A percentile compares a stretch with the other conserved stretches of the same genome.
These are phyloP conservation scores for Atractiella rhizophila DNA, from an alignment of 768 basidiomycete species.

Conservation along the genomic window DNA sequence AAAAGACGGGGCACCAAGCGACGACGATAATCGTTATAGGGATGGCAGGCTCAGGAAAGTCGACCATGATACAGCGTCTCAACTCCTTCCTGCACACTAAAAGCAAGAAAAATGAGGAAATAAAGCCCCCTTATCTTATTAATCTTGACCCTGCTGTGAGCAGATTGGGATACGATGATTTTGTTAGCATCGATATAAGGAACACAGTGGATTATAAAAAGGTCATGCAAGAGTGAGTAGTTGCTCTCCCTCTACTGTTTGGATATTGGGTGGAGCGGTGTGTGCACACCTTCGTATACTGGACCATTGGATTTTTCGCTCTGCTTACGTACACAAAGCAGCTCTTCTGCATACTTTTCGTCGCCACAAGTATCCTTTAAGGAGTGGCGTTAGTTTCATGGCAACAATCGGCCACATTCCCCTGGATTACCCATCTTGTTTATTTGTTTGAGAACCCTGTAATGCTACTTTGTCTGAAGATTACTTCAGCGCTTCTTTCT, in stretches of 20 bases:
- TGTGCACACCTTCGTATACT: too few relatives aligned
- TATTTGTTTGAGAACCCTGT: too few relatives aligned
- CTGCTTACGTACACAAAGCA: not conserved
- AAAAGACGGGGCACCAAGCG: too few relatives aligned
- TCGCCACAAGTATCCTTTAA: constrained; percentile 9
- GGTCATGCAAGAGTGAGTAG: constrained; percentile 94
- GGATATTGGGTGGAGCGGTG: too few relatives aligned
- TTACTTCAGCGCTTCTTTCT: too few relatives aligned
- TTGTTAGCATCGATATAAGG: constrained; percentile 92
- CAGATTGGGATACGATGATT: constrained; percentile 67
- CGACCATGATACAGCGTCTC: constrained; percentile 82
- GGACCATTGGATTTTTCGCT: too few relatives aligned
- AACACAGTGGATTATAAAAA: constrained; percentile 93
- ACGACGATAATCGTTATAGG: constrained; percentile 72
- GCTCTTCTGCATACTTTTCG: constrained; percentile 17
- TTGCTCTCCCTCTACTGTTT: not conserved
- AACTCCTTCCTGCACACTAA: constrained; percentile 65
- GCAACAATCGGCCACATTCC: too few relatives aligned
- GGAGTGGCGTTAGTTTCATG: not conserved
- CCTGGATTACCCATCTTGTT: not conserved
- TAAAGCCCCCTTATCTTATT: constrained; percentile 59
- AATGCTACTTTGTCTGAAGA: too few relatives aligned
- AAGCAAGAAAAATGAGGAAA: too few relatives aligned
- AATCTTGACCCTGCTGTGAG: constrained; percentile 94
- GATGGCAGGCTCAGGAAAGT: constrained; percentile 94